phyloP scores from a whole-genome alignment of 768 basidiomycete species.

The Xerocomellus chrysenteron region DNA sequence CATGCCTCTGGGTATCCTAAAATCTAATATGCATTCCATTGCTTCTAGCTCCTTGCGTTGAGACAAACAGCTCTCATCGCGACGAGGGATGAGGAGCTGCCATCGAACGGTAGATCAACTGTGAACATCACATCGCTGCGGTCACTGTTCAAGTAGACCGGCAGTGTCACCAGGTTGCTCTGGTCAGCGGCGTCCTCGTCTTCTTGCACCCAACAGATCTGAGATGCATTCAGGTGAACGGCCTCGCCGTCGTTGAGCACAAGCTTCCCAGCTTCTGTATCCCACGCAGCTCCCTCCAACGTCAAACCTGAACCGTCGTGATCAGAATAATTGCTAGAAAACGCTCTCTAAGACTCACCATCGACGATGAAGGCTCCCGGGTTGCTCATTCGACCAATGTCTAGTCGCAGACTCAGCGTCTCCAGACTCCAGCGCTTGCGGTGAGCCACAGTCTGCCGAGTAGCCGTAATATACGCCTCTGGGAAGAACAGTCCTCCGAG shows the following conservation, averaged over 20 bases:
- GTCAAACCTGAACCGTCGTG: constrained; percentile 59
- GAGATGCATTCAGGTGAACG: constrained; percentile 76
- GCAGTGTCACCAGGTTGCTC: constrained; percentile 66
- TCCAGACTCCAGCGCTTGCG: constrained; percentile 91
- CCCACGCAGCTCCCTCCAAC: constrained; percentile 85
- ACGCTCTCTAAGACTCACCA: constrained; percentile 51
- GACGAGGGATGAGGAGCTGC: constrained; percentile 62
- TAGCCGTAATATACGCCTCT: constrained; percentile 94
- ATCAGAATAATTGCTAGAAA: constrained; percentile 1
- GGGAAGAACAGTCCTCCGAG: constrained; percentile 96
- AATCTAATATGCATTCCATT: constrained; percentile 2
- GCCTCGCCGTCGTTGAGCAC: constrained; percentile 83
- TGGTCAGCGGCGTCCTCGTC: constrained; percentile 35
- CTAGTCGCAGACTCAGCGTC: constrained; percentile 75
- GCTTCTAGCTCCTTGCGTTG: constrained; percentile 65
- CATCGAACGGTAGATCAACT: constrained; percentile 78
- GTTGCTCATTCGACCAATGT: constrained; percentile 78
- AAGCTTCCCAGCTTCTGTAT: constrained; percentile 51
- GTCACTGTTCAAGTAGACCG: constrained; percentile 90
- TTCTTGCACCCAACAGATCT: constrained; percentile 82
- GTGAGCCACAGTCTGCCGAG: constrained; percentile 94
- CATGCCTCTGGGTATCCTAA: constrained; percentile 24
- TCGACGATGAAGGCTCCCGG: constrained; percentile 83
- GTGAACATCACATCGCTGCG: constrained; percentile 90
- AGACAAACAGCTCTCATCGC: constrained; percentile 90